These are phyloP conservation scores for Fusarium sp. DNA, from an alignment of 2,329 filamentous ascomycete species.

Conservation along the genomic window DNA sequence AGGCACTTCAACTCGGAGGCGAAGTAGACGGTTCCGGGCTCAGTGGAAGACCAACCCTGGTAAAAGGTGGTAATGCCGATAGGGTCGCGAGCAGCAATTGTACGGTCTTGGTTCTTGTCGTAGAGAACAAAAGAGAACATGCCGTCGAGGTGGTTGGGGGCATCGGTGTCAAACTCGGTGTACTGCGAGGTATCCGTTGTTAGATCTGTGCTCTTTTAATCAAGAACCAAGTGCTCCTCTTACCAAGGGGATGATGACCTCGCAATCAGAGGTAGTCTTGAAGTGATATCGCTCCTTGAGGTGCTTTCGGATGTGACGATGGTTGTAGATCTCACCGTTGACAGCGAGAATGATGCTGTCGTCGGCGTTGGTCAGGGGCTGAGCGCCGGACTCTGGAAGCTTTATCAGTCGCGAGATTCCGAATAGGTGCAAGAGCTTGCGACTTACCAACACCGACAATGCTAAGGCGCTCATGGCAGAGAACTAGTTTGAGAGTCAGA, in stretches of 20 bases:
- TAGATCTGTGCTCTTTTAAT: conserved; percentile 17
- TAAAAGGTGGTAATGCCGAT: conserved; percentile 98
- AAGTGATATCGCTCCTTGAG: conserved; percentile 90
- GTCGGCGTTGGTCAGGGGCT: conserved; percentile 94
- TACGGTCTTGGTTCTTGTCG: conserved; percentile 92
- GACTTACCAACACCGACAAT: conserved; percentile 93
- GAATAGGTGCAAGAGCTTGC: conserved; percentile 10
- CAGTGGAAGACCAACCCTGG: conserved; percentile 87
- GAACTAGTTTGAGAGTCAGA: conserved; percentile 67
- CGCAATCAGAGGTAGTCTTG: conserved; percentile 98
- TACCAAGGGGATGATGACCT: conserved; percentile 98
- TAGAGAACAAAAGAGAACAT: conserved; percentile 99
- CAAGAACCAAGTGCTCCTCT: conserved; percentile 1
- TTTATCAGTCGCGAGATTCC: conserved; percentile 34
- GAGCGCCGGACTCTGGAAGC: conserved; percentile 84
- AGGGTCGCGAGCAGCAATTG: conserved; percentile 93
- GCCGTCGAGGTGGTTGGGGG: conserved; percentile 93
- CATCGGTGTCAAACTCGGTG: conserved; percentile 89
- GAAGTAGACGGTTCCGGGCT: conserved; percentile 90
- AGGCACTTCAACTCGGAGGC: conserved; percentile 96
- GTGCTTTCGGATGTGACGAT: conserved; percentile 90
- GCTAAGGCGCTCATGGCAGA: conserved; percentile 96
- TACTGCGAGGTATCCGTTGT: conserved; percentile 67
- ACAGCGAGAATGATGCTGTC: conserved; percentile 89
- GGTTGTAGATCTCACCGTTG: conserved; percentile 99